Evolutionary conservation across 208 protist species (phyloP), one percentile per base, ranked within the genome.

Genomic region (Acanthamoeba triangularis): DNA sequence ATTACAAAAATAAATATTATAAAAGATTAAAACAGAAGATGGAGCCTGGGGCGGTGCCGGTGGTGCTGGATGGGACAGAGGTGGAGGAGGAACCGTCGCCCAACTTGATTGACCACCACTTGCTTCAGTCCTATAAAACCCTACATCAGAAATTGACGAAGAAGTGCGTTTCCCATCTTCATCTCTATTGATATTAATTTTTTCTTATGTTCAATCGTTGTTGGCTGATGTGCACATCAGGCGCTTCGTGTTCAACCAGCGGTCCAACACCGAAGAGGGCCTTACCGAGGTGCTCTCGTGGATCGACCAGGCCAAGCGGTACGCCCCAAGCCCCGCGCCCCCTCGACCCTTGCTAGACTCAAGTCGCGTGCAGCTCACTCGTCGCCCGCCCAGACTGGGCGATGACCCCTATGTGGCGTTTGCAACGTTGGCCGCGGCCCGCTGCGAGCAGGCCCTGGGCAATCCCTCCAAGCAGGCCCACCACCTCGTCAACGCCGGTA

Each of bases 381-480:
- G 25, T 18, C 0, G 59, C 23, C 59, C 23, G 11, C 11, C 59
- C 61, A 78, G 69, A n/a, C 37, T 78, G 69, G 69, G 69, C 69
- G 20, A 78, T 23, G 69, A 78, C 30, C 30, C 69, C 33, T 78
- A 78, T 44, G 69, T n/a, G 69, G 69, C 69, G 23, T 44, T 78
- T 35, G 69, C 69, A 0, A 78, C 69, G 69, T 25, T 78, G 69
- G 69, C 69, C 3, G 69, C 69, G 23, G 69, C 69, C 1, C 69
- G 69, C 69, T 78, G 69, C 37, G 69, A 78, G 69, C 69, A 78
- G 37, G 69, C 69, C 33, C 69, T 78, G 69, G 69, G 69, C 33
- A 78, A 78, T 14, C 69, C 69, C 30, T 78, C 69, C n/a, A 78
- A 78, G 69, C 69, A 78, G 69, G 69, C 69, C 16, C 69, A 37